Base-by-base conservation (phyloP, 2,329 filamentous ascomycete genomes). In the Aspergillus aculeatinus region DNA sequence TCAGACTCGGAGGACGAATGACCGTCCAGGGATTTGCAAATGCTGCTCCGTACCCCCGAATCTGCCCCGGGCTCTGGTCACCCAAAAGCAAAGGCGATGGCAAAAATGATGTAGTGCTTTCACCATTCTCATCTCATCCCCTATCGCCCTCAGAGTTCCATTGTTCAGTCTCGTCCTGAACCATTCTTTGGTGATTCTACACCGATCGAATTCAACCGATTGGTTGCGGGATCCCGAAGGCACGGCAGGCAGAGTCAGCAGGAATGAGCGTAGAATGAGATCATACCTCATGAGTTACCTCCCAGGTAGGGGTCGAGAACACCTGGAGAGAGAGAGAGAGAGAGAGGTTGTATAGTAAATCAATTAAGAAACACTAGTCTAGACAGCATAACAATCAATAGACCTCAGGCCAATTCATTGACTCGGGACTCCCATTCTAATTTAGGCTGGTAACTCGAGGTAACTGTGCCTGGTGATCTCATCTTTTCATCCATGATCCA, bases 1-100 rank as follows among this genome's bases (percentile, higher is more conserved):
- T 19, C 57, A 48, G 47, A 60, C 47, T 55, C 47, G 44, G 48
- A 48, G 55, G 50, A 58, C 65, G 61, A 66, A 66, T 66, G 48
- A 51, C 55, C 57, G 55, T 3, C 31, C 57, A 48, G 29, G 57
- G 33, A 67, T 62, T 62, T 63, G 27, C 7, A 55, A 55, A 44
- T 29, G 19, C 12, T 31, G 19, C 5, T 25, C 31, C 44, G 31
- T 48, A 42, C 27, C 51, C 49, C 48, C 49, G 25, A 57, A 48
- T 52, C 54, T 35, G 51, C 16, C 51, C 53, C 42, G 35, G 10
- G 16, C 29, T 39, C 29, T 52, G 33, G 35, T 54, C 23, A 23
- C 23, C 23, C 5, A 4, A 23, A 23, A 4, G 27, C 27, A 27
- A 29, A 29, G 27, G 27, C 27, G 10, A 29, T 3, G 27, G 27